Percentiles rank a stretch among this genome's conserved stretches.
These are phyloP conservation scores for Mitragyna speciosa DNA, from an alignment of 257 asterid species.

Conservation along the genomic window DNA sequence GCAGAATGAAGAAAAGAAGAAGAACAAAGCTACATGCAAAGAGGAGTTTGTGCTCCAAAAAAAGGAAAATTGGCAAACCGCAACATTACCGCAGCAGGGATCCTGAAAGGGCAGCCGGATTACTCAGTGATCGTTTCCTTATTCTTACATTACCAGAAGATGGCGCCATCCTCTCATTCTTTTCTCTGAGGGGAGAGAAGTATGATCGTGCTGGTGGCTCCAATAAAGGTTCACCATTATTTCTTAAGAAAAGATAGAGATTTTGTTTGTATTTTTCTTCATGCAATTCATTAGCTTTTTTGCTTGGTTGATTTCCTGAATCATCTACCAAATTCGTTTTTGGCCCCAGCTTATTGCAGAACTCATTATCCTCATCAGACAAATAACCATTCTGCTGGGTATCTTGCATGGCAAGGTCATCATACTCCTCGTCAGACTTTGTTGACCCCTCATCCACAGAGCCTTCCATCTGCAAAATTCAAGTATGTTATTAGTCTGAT, in stretches of 20 bases:
- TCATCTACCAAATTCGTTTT: slow-evolving; percentile 5
- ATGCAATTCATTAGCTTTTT: slow-evolving; percentile 1
- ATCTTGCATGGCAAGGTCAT: slow-evolving; percentile 81
- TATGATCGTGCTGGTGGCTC: slow-evolving; percentile 31
- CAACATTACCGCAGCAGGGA: slow-evolving; percentile 2
- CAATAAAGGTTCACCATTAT: slow-evolving; percentile 38
- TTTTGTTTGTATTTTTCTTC: slow-evolving; percentile 46
- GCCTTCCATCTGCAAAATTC: slow-evolving; percentile 61
- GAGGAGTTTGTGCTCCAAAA: background rate
- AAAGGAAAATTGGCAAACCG: background rate
- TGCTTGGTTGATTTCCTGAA: slow-evolving; percentile 25
- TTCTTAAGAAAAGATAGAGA: slow-evolving; percentile 34
- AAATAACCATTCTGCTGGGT: slow-evolving; percentile 46
- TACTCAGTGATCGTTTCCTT: slow-evolving; percentile 40
- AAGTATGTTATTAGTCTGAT: background rate
- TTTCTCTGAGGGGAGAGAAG: slow-evolving; percentile 32
- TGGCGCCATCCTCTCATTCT: slow-evolving; percentile 34
- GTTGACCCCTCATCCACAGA: slow-evolving; percentile 88
- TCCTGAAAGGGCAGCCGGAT: slow-evolving; percentile 22
- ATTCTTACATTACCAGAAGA: slow-evolving; percentile 22
- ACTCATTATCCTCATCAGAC: slow-evolving; percentile 48
- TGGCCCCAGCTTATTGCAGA: slow-evolving; percentile 21
- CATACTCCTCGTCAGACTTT: slow-evolving; percentile 86
- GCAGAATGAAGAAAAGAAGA: background rate
- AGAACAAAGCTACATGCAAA: background rate